Evolutionary conservation across 495 filamentous ascomycete species (phyloP).

Genomic region (Rusavskia elegans): DNA sequence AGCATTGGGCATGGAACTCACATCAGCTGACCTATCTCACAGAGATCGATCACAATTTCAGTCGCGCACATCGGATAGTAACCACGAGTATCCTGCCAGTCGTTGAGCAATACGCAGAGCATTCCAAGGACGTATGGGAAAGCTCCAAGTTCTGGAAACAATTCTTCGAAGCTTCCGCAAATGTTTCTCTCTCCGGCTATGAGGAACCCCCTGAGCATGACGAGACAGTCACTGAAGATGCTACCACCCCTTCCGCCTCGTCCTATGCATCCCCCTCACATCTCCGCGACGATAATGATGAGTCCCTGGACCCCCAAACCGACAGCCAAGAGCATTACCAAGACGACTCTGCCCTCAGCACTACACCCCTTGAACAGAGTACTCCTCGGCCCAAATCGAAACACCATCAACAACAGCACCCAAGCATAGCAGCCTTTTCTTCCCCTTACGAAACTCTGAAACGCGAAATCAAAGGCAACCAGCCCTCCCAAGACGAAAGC

Average conservation of each 20-base stretch:
- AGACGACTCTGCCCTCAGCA: conserved; percentile 31
- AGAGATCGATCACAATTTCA: conserved; percentile 99
- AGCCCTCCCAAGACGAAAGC: conserved; percentile 25
- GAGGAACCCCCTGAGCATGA: conserved; percentile 50
- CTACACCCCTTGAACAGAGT: conserved; percentile 33
- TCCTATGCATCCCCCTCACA: conserved; percentile 18
- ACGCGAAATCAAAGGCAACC: conserved; percentile 36
- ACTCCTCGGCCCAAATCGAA: conserved; percentile 36
- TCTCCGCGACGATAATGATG: conserved; percentile 41
- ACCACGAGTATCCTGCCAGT: conserved; percentile 84
- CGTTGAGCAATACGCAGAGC: conserved; percentile 91
- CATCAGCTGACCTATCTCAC: conserved; percentile 5
- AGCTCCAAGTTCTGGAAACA: conserved; percentile 99
- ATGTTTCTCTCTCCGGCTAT: conserved; percentile 92
- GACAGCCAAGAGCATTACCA: conserved; percentile 6
- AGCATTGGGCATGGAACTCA: too few relatives aligned
- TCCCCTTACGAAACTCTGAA: conserved; percentile 52
- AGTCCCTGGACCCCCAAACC: conserved; percentile 30
- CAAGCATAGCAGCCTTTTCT: conserved; percentile 41
- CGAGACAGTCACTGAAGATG: conserved; percentile 32
- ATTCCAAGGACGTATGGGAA: conserved; percentile 91
- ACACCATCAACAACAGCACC: conserved; percentile 22
- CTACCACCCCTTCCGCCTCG: conserved; percentile 29
- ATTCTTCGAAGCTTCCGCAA: conserved; percentile 97
- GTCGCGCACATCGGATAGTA: conserved; percentile 88